These are phyloP conservation scores for Areca catechu DNA, from an alignment of 176 grass and related monocot genomes.

Conservation along the genomic window DNA sequence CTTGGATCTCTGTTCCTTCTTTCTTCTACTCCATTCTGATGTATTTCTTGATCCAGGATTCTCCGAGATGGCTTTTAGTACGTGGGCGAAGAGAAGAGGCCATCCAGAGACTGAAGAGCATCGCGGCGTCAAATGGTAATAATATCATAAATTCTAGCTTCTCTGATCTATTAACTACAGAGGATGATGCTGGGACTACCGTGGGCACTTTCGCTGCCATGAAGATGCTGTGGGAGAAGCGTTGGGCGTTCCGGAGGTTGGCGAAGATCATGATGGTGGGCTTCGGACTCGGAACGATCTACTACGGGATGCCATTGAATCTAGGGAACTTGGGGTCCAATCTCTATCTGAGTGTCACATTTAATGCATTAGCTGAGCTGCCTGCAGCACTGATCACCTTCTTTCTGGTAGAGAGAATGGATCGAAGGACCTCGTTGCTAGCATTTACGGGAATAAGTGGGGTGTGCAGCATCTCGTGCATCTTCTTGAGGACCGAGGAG, in stretches of 20 bases:
- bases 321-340: slow-evolving; percentile 73
- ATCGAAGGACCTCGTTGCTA: slow-evolving; percentile 47
- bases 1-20: slow-evolving; percentile 59
- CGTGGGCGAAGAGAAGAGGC: slow-evolving; percentile 70
- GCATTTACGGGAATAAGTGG: slow-evolving; percentile 34
- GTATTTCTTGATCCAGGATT: slow-evolving; percentile 51
- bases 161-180: slow-evolving; percentile 45
- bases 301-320: slow-evolving; percentile 92
- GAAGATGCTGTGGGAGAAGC: slow-evolving; percentile 35
- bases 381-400: slow-evolving; percentile 40
- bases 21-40: slow-evolving; percentile 54
- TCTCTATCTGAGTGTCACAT: slow-evolving; percentile 70
- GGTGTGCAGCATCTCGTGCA: slow-evolving; percentile 44
- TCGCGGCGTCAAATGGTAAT: slow-evolving; percentile 36
- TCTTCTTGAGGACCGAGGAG: slow-evolving; percentile 21
- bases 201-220: slow-evolving; percentile 35
- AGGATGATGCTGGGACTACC: slow-evolving; percentile 2
- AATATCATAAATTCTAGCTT: slow-evolving; percentile 62
- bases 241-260: slow-evolving; percentile 61
- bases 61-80: slow-evolving; percentile 85
- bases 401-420: slow-evolving; percentile 39
- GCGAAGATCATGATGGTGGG: slow-evolving; percentile 43
- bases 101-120: slow-evolving; percentile 44
- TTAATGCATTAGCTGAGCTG: slow-evolving; percentile 76
- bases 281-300: slow-evolving; percentile 71